Evolutionary conservation across 2,329 filamentous ascomycete species (phyloP).

Genomic region (Calonectria leucothoes): DNA sequence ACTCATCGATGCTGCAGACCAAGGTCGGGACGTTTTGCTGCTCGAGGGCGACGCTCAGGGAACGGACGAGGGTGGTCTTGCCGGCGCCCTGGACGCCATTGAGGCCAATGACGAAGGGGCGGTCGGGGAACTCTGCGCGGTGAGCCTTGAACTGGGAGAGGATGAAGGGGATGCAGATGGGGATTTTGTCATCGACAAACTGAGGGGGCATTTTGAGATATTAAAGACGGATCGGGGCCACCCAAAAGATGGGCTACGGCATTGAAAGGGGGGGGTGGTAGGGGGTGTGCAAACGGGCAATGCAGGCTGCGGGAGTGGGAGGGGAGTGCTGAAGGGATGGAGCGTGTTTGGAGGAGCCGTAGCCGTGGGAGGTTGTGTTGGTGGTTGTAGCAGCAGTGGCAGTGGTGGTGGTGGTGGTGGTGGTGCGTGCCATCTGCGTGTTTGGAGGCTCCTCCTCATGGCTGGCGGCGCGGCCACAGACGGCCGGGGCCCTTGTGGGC

Average conservation of each 20-base stretch:
- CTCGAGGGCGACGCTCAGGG: constrained; percentile 72
- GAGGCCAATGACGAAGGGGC: constrained; percentile 84
- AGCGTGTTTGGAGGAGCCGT: not conserved
- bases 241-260: constrained; percentile 3
- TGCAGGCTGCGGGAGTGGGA: constrained; percentile 2
- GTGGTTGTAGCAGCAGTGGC: not conserved
- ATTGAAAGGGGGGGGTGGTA: constrained; percentile 10
- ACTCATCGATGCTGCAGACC: constrained; percentile 87
- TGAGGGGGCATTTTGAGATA: constrained; percentile 42
- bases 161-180: constrained; percentile 83
- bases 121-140: constrained; percentile 51
- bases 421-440: constrained; percentile 15
- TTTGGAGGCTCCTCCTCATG: constrained; percentile 8
- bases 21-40: constrained; percentile 70
- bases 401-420: constrained; percentile 13
- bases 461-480: not conserved
- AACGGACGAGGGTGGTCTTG: constrained; percentile 86
- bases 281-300: not conserved
- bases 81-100: constrained; percentile 94
- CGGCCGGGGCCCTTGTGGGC: not conserved
- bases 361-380: not conserved
- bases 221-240: constrained; percentile 2
- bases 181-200: constrained; percentile 82
- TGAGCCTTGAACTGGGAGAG: constrained; percentile 68
- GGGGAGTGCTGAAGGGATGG: constrained; percentile 4